These are phyloP conservation scores for Solanum chmielewskii DNA, from an alignment of 257 asterid species.

Conservation along the genomic window DNA sequence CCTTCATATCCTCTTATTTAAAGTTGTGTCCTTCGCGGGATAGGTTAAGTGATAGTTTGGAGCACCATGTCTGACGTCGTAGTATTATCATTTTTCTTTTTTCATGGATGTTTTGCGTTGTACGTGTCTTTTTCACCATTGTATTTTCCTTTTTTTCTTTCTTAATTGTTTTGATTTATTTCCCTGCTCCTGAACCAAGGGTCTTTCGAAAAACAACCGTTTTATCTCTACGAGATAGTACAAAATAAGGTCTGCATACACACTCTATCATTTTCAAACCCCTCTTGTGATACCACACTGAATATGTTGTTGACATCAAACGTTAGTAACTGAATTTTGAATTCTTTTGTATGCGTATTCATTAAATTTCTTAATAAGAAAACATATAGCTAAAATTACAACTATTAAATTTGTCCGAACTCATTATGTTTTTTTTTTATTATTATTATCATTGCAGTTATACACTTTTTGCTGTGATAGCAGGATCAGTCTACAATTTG, in stretches of 20 bases:
- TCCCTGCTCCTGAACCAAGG: rapidly evolving
- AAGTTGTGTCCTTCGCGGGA: rapidly evolving
- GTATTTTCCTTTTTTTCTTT: background rate
- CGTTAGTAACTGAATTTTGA: background rate
- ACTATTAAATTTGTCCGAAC: background rate
- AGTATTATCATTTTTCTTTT: background rate
- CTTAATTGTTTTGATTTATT: background rate
- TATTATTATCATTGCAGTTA: background rate
- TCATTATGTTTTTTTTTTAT: background rate
- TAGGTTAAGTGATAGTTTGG: background rate
- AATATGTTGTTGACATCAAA: background rate
- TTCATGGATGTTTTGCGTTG: background rate
- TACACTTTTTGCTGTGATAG: background rate
- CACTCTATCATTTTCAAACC: rapidly evolving
- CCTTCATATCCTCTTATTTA: background rate
- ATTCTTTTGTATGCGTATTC: background rate
- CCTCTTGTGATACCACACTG: background rate
- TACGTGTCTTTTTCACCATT: background rate
- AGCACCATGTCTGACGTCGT: background rate
- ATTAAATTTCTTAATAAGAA: background rate
- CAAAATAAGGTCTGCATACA: no score
- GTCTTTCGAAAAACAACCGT: rapidly evolving
- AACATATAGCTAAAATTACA: background rate
- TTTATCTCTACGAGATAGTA: background rate
- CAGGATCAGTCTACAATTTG: background rate